Evolutionary conservation across 1,284 basidiomycete genomes (phyloP), one percentile per base, ranked within the genome.

Genomic region (Melampsora larici-populina): DNA sequence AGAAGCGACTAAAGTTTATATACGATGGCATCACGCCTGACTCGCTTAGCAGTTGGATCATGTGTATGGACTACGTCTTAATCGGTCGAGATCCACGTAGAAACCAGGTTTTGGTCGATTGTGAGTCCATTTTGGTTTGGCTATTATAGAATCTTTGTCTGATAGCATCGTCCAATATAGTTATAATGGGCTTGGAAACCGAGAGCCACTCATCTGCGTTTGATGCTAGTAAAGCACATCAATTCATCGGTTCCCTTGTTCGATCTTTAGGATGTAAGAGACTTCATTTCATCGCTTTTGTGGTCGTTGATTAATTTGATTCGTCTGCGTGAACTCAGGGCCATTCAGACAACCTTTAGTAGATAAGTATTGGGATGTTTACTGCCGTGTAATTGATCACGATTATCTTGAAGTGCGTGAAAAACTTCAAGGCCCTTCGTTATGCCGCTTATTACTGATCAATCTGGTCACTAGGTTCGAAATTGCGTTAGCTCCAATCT

Each of bases 21-120:
- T 90, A 92, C 81, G 85, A 87, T 3, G 90, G 77, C 17, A 82
- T 84, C 79, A 85, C 84, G n/a, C 85, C 84, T 6, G 86, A 86
- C 79, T 85, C 84, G 43, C 84, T 85, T 79, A 81, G 82, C 1
- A 83, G 83, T 13, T 85, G 84, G 84, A 83, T 84, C 74, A 83
- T 84, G 82, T 82, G 82, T 67, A 82, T 84, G 63, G 84, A 85
- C 78, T 83, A 80, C 29, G 67, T 81, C 21, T 55, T 80, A 17
- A 69, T 67, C 80, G 87, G 90, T 75, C 88, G 93, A 46, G 96
- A 99, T 85, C 94, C 94, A 51, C 90, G 94, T 40, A 89, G 96
- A 26, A 90, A 90, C 81, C 86, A 89, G 79, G 88, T 89, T 3
- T 85, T 99, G 36, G 86, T 97, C 48, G 87, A 92, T 80, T 97